phyloP scores from a whole-genome alignment of 306 rosid species.

The Trifolium repens region DNA sequence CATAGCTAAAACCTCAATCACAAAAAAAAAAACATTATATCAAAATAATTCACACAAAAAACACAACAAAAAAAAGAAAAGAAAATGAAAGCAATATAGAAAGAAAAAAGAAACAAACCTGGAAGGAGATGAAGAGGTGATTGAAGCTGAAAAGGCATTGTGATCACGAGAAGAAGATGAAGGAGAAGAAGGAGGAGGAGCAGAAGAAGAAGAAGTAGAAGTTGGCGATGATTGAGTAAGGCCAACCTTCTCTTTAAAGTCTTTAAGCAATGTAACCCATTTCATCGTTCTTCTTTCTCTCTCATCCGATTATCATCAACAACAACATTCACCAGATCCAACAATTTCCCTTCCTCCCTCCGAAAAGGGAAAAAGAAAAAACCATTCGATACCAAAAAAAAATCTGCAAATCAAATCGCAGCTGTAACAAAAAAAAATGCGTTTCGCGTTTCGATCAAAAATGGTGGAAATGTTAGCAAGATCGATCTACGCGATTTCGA shows the following conservation, averaged over 20 bases:
- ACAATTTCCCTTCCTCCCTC: conserved; percentile 39
- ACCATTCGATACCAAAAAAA: conserved; percentile 8
- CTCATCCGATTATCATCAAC: conserved; percentile 60
- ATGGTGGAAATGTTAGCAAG: conserved; percentile 44
- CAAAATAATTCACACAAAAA: neutral
- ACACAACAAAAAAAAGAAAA: too few relatives aligned
- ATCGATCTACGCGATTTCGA: conserved; percentile 55
- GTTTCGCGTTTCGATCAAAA: conserved; percentile 49
- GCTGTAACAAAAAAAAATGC: conserved; percentile 45
- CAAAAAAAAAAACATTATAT: neutral
- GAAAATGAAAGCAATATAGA: neutral
- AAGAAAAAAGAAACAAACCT: conserved; percentile 52
- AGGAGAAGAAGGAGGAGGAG: conserved; percentile 44
- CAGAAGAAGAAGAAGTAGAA: conserved; percentile 45
- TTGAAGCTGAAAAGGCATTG: conserved; percentile 66
- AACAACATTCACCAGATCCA: conserved; percentile 69
- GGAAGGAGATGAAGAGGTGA: conserved; percentile 61
- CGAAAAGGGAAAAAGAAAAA: conserved; percentile 38
- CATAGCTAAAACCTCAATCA: conserved; percentile 31
- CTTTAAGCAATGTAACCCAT: conserved; percentile 98
- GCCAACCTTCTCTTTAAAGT: conserved; percentile 99
- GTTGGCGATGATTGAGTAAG: conserved; percentile 66
- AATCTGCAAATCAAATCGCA: conserved; percentile 33
- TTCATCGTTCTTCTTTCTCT: conserved; percentile 81
- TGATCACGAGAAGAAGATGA: conserved; percentile 55